Conservation (phyloP, 805 yeast species). For the Candida namnaoensis region DNA sequence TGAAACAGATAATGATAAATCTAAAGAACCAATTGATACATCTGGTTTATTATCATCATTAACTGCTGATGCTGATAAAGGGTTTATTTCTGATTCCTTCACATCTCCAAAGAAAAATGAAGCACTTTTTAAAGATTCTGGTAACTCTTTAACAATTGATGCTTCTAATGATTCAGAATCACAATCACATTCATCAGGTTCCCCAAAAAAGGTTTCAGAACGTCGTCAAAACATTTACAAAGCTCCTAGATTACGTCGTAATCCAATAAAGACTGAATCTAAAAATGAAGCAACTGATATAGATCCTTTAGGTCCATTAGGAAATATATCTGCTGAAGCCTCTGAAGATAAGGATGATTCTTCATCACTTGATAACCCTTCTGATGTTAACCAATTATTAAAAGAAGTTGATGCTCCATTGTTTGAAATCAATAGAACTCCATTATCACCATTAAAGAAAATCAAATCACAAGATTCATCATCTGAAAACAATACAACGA, state of each 20-base stretch:
- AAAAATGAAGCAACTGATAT: conserved; percentile 13
- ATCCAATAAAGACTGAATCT: conserved; percentile 12
- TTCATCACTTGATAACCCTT: conserved; percentile 13
- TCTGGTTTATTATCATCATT: conserved; percentile 32
- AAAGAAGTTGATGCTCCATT: conserved; percentile 47
- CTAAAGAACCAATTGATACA: conserved; percentile 7
- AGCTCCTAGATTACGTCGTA: conserved; percentile 37
- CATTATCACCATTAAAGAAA: conserved; percentile 15
- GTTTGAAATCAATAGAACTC: conserved; percentile 31
- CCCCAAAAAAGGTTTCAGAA: conserved; percentile 28
- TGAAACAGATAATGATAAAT: not conserved
- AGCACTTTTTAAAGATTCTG: conserved; percentile 23
- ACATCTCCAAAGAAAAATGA: conserved; percentile 20
- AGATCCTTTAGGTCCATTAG: conserved; percentile 24
- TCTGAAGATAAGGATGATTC: conserved; percentile 21
- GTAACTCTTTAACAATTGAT: conserved; percentile 10
- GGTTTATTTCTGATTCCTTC: conserved; percentile 7
- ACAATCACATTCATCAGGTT: conserved; percentile 5
- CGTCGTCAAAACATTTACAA: conserved; percentile 35
- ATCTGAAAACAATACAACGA: conserved; percentile 6
- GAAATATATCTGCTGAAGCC: conserved; percentile 20
- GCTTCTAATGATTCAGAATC: not conserved
- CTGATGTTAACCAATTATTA: conserved; percentile 25
- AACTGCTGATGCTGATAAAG: conserved; percentile 25
- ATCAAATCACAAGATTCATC: conserved; percentile 5